Evolutionary conservation across 371 early-diverging fungal genomes (phyloP).

Genomic region (Mucor irregularis): DNA sequence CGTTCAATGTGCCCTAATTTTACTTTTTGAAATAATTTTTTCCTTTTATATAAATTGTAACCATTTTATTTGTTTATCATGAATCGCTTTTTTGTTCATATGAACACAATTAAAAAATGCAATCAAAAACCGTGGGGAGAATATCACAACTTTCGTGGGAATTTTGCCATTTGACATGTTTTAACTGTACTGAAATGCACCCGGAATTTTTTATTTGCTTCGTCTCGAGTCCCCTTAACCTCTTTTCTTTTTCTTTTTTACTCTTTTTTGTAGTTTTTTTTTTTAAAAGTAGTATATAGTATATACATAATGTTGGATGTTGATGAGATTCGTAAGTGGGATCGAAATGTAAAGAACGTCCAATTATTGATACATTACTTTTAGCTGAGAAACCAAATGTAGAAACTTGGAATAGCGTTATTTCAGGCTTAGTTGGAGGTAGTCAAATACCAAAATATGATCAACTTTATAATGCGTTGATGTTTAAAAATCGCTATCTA

Average conservation of each 20-base stretch:
- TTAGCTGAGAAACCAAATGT: conserved; percentile 40
- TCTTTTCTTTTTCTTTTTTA: conserved; percentile 8
- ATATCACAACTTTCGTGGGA: conserved; percentile 19
- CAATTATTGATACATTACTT: background rate
- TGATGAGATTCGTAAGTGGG: conserved; percentile 41
- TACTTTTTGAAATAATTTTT: no score
- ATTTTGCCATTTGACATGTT: conserved; percentile 15
- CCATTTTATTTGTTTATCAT: no score
- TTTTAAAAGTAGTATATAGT: background rate
- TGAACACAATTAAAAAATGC: background rate
- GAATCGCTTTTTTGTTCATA: background rate
- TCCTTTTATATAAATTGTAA: no score
- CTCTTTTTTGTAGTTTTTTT: conserved; percentile 1
- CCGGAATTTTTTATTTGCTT: no score
- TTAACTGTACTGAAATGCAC: background rate
- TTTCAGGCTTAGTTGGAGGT: conserved; percentile 65
- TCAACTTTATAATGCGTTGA: background rate
- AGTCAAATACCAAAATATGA: background rate
- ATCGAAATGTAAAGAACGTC: background rate
- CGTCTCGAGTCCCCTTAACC: background rate
- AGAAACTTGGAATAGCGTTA: conserved; percentile 50
- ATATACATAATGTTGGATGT: conserved; percentile 34
- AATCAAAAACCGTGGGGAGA: conserved; percentile 24
- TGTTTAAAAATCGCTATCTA: no score
- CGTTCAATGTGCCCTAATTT: no score